Evolutionary conservation across 106 monocot genomes (phyloP).

Genomic region (Platanthera zijinensis): DNA sequence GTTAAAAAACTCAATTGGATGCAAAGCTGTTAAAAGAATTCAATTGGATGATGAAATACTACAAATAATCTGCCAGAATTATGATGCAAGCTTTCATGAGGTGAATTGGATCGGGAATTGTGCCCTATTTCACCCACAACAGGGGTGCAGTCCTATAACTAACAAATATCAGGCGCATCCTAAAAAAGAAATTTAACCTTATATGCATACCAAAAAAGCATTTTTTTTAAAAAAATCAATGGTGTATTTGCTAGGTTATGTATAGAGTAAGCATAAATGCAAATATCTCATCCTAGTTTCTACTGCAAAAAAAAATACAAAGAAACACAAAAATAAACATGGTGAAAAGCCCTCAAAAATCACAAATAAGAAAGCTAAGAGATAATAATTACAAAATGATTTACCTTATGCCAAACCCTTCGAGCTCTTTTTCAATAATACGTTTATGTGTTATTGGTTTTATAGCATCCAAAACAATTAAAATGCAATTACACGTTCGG

Average conservation of each 20-base stretch:
- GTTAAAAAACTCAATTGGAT: no score
- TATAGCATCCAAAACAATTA: conserved; percentile 99
- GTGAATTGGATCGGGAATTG: no score
- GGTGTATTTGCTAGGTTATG: neutral
- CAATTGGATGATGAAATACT: no score
- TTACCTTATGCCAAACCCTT: conserved; percentile 99
- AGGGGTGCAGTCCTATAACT: neutral
- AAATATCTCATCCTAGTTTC: neutral
- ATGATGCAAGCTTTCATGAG: no score
- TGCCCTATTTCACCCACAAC: no score
- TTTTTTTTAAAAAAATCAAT: neutral
- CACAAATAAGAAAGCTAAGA: neutral
- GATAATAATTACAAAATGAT: neutral
- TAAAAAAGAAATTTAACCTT: neutral
- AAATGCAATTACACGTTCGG: conserved; percentile 90
- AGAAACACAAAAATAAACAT: neutral
- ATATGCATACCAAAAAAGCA: neutral
- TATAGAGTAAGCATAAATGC: neutral
- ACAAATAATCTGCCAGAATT: no score
- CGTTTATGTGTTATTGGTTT: conserved; percentile 99
- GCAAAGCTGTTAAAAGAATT: no score
- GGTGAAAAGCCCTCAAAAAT: neutral
- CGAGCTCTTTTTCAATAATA: conserved; percentile 94
- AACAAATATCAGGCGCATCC: neutral
- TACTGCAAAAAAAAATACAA: neutral